Percentiles rank a stretch among this genome's conserved stretches.
Conservation (phyloP, 768 basidiomycete species). For the Amanita molliuscula region DNA sequence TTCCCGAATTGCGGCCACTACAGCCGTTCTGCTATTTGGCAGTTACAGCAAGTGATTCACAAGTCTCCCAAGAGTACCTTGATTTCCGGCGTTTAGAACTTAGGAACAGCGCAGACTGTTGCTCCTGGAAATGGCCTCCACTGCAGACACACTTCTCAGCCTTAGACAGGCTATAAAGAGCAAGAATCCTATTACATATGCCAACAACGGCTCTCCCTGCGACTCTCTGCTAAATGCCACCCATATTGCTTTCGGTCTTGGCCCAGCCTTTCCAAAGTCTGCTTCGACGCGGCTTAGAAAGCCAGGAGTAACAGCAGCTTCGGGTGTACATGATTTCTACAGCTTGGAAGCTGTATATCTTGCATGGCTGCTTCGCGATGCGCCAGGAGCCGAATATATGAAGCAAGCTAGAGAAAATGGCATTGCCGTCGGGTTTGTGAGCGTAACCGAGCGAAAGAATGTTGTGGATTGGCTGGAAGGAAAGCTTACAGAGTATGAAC, state of each 20-base stretch:
- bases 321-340: constrained; percentile 55
- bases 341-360: constrained; percentile 75
- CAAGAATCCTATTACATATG: constrained; percentile 39
- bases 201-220: constrained; percentile 28
- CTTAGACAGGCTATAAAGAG: constrained; percentile 57
- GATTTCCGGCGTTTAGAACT: not conserved
- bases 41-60: constrained; percentile 1
- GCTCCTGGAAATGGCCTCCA: constrained; percentile 16
- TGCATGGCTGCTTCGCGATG: constrained; percentile 72
- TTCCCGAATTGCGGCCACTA: constrained; percentile 76
- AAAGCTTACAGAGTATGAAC: constrained; percentile 34
- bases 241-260: constrained; percentile 48
- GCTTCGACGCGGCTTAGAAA: constrained; percentile 72
- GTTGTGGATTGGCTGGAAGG: constrained; percentile 84
- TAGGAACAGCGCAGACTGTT: not conserved
- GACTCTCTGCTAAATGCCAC: constrained; percentile 46
- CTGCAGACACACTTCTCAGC: constrained; percentile 40
- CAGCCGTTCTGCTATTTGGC: constrained; percentile 61
- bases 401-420: constrained; percentile 72
- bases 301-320: constrained; percentile 34
- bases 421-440: constrained; percentile 65
- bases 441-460: constrained; percentile 77
- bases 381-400: constrained; percentile 79
- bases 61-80: too few relatives aligned
- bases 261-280: constrained; percentile 55